Evolutionary conservation across 495 filamentous ascomycete species (phyloP).

Genomic region (Thermothielavioides terrestris): DNA sequence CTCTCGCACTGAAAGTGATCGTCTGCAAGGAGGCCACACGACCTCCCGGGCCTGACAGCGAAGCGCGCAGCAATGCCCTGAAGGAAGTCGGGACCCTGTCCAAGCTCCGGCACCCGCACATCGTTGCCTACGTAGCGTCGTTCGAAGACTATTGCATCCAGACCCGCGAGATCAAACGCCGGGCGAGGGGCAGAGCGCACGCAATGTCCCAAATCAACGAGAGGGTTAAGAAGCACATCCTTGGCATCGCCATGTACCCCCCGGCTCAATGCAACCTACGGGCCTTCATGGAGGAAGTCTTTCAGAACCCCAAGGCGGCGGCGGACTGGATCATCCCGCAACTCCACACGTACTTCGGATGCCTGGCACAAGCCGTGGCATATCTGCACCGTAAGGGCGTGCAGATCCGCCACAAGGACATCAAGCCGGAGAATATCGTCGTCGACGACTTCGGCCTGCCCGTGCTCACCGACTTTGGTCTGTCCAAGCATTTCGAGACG

Average conservation of each 20-base stretch:
- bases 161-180: conserved; percentile 7
- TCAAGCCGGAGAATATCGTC: conserved; percentile 42
- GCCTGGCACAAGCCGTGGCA: conserved; percentile 29
- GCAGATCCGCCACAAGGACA: conserved; percentile 38
- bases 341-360: conserved; percentile 28
- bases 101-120: conserved; percentile 23
- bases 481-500: conserved; percentile 32
- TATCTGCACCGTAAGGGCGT: conserved; percentile 30
- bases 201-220: conserved; percentile 11
- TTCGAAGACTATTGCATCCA: conserved; percentile 29
- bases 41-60: conserved; percentile 23
- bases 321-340: conserved; percentile 13
- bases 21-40: conserved; percentile 21
- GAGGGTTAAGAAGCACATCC: conserved; percentile 24
- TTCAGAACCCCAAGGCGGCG: conserved; percentile 4
- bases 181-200: neutral
- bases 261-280: conserved; percentile 23
- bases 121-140: conserved; percentile 27
- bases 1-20: conserved; percentile 27
- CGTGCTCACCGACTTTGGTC: conserved; percentile 38
- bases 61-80: conserved; percentile 18
- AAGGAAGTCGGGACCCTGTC: conserved; percentile 27
- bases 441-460: conserved; percentile 28
- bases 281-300: conserved; percentile 22
- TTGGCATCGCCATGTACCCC: conserved; percentile 31